Conservation (phyloP, 2,329 filamentous ascomycete genomes). For the Dothidotthia symphoricarpi region DNA sequence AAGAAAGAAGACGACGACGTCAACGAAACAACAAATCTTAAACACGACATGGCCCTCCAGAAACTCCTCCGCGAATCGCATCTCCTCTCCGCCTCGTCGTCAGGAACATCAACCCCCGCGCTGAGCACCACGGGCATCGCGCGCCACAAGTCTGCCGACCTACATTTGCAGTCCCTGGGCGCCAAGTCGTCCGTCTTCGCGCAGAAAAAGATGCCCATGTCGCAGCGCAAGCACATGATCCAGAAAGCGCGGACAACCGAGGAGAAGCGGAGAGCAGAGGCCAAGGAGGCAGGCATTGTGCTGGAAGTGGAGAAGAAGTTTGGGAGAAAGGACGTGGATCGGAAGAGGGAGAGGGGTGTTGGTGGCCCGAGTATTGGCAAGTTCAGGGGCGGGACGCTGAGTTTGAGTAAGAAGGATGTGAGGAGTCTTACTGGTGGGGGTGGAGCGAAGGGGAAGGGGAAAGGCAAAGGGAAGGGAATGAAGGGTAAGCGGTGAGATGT, state of each 20-base stretch:
- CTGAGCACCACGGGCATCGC: constrained; percentile 61
- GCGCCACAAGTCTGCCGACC: constrained; percentile 76
- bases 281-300: constrained; percentile 85
- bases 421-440: constrained; percentile 58
- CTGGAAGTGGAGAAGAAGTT: constrained; percentile 61
- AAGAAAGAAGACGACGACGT: constrained; percentile 47
- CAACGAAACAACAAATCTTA: constrained; percentile 66
- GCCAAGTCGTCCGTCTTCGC: constrained; percentile 71
- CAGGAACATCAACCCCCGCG: constrained; percentile 42
- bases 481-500: constrained; percentile 10
- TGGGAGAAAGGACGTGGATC: constrained; percentile 49
- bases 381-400: constrained; percentile 76
- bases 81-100: constrained; percentile 64
- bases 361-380: constrained; percentile 77
- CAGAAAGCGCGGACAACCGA: constrained; percentile 66
- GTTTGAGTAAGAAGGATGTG: constrained; percentile 75
- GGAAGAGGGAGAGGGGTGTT: constrained; percentile 60
- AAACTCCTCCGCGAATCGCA: constrained; percentile 89
- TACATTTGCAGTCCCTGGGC: constrained; percentile 78
- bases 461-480: constrained; percentile 11
- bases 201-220: constrained; percentile 87
- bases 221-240: constrained; percentile 79
- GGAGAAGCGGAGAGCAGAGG: constrained; percentile 70
- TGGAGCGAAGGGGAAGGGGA: constrained; percentile 43
- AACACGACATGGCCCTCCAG: constrained; percentile 90